phyloP scores from a whole-genome alignment of 805 yeast genomes.

The Wickerhamomyces canadensis region DNA sequence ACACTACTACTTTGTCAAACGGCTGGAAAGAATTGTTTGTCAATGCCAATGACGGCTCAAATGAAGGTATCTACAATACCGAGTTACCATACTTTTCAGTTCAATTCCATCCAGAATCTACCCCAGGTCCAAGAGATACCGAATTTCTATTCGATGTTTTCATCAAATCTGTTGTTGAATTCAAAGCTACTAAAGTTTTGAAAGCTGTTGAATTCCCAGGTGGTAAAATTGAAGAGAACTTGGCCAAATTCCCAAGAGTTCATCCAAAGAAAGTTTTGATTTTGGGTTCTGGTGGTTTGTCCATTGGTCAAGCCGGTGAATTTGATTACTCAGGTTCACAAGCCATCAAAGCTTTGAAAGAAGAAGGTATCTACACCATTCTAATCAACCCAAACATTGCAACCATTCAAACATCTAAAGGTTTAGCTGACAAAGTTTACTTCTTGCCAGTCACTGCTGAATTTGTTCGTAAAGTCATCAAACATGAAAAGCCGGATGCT shows the following conservation, averaged over 20 bases:
- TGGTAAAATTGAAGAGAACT: constrained; percentile 69
- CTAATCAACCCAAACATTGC: constrained; percentile 97
- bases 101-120: constrained; percentile 98
- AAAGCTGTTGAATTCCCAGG: constrained; percentile 89
- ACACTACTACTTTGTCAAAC: constrained; percentile 58
- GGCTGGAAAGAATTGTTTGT: constrained; percentile 95
- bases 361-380: constrained; percentile 95
- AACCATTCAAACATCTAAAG: constrained; percentile 96
- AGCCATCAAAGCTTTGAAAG: constrained; percentile 97
- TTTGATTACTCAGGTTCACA: constrained; percentile 98
- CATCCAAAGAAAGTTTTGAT: constrained; percentile 88
- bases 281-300: constrained; percentile 96
- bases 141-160: constrained; percentile 95
- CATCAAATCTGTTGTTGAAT: constrained; percentile 68
- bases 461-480: constrained; percentile 90
- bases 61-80: constrained; percentile 95
- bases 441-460: constrained; percentile 97
- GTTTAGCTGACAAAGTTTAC: constrained; percentile 96
- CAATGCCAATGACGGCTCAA: constrained; percentile 94
- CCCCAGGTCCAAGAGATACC: constrained; percentile 99
- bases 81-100: constrained; percentile 91
- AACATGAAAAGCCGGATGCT: constrained; percentile 95
- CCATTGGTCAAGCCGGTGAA: constrained; percentile 99
- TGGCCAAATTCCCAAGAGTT: constrained; percentile 69
- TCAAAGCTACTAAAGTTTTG: constrained; percentile 47